These are phyloP conservation scores for Davidsoniella neocaledoniae DNA, from an alignment of 2,329 filamentous ascomycete species.

Conservation along the genomic window DNA sequence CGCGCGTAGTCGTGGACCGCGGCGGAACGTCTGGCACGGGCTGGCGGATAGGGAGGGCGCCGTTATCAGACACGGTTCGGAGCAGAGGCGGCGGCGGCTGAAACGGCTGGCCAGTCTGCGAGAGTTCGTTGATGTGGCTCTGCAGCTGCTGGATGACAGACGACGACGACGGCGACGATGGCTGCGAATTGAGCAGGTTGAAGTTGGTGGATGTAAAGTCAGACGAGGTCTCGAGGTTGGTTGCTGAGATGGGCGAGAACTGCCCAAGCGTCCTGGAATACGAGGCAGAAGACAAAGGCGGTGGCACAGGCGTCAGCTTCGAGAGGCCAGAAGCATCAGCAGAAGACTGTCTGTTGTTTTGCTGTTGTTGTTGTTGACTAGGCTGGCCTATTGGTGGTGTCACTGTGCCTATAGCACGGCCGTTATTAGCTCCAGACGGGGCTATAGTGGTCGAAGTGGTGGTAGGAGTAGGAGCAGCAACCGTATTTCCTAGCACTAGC, in stretches of 20 bases:
- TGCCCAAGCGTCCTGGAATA: constrained; percentile 1
- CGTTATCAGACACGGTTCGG: constrained; percentile 28
- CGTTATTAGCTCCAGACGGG: too few relatives aligned
- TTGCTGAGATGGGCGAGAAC: constrained; percentile 8
- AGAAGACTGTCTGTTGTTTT: neutral
- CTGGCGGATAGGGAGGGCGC: constrained; percentile 32
- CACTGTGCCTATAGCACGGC: too few relatives aligned
- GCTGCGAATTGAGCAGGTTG: neutral
- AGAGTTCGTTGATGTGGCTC: constrained; percentile 5
- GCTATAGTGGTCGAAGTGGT: neutral
- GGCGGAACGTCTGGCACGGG: constrained; percentile 45
- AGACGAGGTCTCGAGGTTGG: constrained; percentile 2
- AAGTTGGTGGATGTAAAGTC: neutral
- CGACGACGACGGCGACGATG: constrained; percentile 9
- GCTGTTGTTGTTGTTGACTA: neutral
- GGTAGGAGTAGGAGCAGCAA: neutral
- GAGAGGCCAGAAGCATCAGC: neutral
- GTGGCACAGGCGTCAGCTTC: neutral
- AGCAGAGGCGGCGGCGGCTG: constrained; percentile 26
- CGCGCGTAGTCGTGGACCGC: constrained; percentile 42
- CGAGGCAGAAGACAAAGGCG: constrained; percentile 3
- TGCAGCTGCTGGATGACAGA: constrained; percentile 14
- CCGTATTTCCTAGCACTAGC: too few relatives aligned
- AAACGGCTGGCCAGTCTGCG: neutral
- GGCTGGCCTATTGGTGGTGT: too few relatives aligned